phyloP scores from a whole-genome alignment of 2,329 filamentous ascomycete species.

The Blastomyces emzantsi region DNA sequence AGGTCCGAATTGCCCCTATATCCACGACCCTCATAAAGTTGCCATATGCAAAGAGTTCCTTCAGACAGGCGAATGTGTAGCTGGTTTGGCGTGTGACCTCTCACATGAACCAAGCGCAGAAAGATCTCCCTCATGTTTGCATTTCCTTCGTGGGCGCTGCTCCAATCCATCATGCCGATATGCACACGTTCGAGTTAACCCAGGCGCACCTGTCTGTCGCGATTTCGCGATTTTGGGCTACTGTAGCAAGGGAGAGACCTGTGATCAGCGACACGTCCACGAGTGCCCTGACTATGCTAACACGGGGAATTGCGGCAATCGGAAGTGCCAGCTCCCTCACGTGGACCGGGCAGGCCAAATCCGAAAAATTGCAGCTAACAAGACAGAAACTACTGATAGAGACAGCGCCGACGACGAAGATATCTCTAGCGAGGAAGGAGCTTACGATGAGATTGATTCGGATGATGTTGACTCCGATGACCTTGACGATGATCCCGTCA shows the following conservation, averaged over 20 bases:
- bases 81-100: conserved; percentile 74
- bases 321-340: conserved; percentile 77
- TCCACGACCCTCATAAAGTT: conserved; percentile 78
- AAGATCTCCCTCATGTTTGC: conserved; percentile 78
- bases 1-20: conserved; percentile 68
- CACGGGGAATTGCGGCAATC: conserved; percentile 69
- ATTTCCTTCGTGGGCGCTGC: conserved; percentile 85
- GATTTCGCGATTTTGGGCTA: conserved; percentile 80
- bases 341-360: conserved; percentile 78
- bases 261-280: conserved; percentile 74
- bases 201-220: conserved; percentile 70
- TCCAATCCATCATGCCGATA: conserved; percentile 79
- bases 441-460: conserved; percentile 54
- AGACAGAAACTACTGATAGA: conserved; percentile 25
- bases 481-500: conserved; percentile 35
- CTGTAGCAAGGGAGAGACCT: conserved; percentile 71
- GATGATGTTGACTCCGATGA: conserved; percentile 71
- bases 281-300: conserved; percentile 97
- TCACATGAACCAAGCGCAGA: conserved; percentile 79
- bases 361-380: conserved; percentile 47
- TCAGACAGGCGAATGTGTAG: conserved; percentile 65
- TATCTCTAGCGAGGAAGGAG: conserved; percentile 68
- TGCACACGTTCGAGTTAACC: conserved; percentile 70
- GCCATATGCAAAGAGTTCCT: conserved; percentile 85
- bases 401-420: conserved; percentile 44